Conservation (phyloP, 495 filamentous ascomycete genomes). For the Xylaria flabelliformis region DNA sequence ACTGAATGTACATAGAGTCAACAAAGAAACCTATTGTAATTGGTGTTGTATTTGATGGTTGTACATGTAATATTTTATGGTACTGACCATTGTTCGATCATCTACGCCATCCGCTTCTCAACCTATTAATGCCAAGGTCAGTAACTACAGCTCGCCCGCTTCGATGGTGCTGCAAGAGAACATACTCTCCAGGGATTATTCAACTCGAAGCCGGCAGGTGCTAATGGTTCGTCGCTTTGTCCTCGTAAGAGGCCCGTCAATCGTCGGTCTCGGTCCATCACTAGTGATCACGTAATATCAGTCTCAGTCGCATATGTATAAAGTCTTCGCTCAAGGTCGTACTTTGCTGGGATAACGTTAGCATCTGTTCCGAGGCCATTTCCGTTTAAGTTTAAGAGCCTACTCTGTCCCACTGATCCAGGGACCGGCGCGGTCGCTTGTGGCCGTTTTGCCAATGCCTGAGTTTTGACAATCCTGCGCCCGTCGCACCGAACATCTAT, state of each 20-base stretch:
- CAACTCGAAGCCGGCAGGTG: constrained; percentile 88
- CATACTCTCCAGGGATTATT: constrained; percentile 90
- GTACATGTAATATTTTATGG: constrained; percentile 27
- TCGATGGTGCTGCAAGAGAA: not conserved
- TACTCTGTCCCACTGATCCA: constrained; percentile 95
- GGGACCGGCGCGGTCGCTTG: constrained; percentile 80
- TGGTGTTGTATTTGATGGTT: constrained; percentile 33
- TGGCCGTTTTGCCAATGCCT: constrained; percentile 84
- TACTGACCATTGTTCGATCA: constrained; percentile 2
- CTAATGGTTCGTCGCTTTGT: constrained; percentile 78
- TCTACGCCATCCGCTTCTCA: constrained; percentile 57
- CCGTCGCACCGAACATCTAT: constrained; percentile 91
- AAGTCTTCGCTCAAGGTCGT: constrained; percentile 37
- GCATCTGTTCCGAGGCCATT: constrained; percentile 26
- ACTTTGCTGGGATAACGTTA: constrained; percentile 73
- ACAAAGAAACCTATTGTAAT: constrained; percentile 27
- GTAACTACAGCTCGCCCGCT: not conserved
- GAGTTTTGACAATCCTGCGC: constrained; percentile 74
- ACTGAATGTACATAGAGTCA: constrained; percentile 14
- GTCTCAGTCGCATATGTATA: constrained; percentile 30
- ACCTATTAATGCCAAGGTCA: constrained; percentile 42
- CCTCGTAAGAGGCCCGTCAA: constrained; percentile 86
- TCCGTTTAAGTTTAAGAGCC: constrained; percentile 43
- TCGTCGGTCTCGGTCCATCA: constrained; percentile 95
- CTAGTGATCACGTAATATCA: constrained; percentile 56